These are phyloP conservation scores for Penicillium occitanis DNA, from an alignment of 2,329 filamentous ascomycete genomes.

Conservation along the genomic window DNA sequence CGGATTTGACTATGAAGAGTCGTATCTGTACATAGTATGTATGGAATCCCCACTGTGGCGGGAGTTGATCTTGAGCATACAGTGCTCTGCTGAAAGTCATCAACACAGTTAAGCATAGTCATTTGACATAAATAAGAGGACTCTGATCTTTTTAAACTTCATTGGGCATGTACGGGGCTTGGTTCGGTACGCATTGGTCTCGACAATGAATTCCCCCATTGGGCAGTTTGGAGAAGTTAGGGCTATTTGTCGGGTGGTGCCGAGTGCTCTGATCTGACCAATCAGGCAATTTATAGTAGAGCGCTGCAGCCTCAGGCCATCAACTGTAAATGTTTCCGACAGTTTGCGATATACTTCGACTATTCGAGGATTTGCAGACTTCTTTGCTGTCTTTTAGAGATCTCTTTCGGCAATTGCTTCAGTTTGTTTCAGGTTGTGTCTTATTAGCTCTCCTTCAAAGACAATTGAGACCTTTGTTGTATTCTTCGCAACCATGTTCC, in stretches of 20 bases:
- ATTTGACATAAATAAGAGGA: background rate
- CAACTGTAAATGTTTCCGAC: background rate
- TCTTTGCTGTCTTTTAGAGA: background rate
- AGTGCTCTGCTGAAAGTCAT: background rate
- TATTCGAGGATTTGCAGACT: background rate
- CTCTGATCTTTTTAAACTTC: background rate
- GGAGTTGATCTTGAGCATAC: background rate
- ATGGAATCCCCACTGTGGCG: constrained; percentile 9
- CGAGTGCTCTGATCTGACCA: background rate
- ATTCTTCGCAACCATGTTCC: background rate
- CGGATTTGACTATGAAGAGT: background rate
- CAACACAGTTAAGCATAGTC: background rate
- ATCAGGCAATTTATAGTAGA: background rate
- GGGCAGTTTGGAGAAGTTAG: background rate
- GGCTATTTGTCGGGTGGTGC: background rate
- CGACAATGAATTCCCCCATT: background rate
- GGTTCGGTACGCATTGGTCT: background rate
- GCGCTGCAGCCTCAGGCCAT: constrained; percentile 10
- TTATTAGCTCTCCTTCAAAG: background rate
- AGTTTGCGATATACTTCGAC: background rate
- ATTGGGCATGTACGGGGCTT: background rate
- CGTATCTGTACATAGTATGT: background rate
- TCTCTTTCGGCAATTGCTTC: background rate
- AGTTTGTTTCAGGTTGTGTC: background rate
- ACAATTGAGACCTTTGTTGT: background rate